Conservation (phyloP, 176 grass and related monocot species). For the Cenchrus purpureus region DNA sequence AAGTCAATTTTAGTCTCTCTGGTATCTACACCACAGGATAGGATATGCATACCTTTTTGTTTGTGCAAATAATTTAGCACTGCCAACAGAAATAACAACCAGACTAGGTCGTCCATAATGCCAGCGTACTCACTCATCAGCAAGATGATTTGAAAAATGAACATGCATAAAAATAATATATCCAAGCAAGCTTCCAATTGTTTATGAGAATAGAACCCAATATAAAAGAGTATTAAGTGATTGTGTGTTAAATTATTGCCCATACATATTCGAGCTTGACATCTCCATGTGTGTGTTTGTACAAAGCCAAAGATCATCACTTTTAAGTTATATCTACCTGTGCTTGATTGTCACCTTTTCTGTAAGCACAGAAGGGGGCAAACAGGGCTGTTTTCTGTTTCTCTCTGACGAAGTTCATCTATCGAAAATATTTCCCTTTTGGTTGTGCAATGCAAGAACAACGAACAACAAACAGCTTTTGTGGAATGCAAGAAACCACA, state of each 20-base stretch:
- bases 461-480: too few relatives aligned
- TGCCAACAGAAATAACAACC: conserved; percentile 24
- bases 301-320: too few relatives aligned
- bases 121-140: not conserved
- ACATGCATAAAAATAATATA: not conserved
- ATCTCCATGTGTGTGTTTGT: too few relatives aligned
- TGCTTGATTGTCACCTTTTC: too few relatives aligned
- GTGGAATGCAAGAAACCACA: too few relatives aligned
- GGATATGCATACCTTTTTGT: not conserved
- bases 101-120: too few relatives aligned
- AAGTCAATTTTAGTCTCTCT: conserved; percentile 43
- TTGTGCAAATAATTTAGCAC: conserved; percentile 4
- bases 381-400: too few relatives aligned
- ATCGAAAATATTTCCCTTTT: too few relatives aligned
- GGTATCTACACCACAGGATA: conserved; percentile 22
- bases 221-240: not conserved
- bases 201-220: not conserved
- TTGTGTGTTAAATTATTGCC: not conserved
- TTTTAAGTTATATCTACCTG: too few relatives aligned
- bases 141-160: not conserved
- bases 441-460: too few relatives aligned
- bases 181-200: not conserved
- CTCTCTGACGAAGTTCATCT: too few relatives aligned
- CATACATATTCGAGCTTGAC: not conserved
- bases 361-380: too few relatives aligned